Conservation (phyloP, 257 asterid genomes). For the Petunia secreta region DNA sequence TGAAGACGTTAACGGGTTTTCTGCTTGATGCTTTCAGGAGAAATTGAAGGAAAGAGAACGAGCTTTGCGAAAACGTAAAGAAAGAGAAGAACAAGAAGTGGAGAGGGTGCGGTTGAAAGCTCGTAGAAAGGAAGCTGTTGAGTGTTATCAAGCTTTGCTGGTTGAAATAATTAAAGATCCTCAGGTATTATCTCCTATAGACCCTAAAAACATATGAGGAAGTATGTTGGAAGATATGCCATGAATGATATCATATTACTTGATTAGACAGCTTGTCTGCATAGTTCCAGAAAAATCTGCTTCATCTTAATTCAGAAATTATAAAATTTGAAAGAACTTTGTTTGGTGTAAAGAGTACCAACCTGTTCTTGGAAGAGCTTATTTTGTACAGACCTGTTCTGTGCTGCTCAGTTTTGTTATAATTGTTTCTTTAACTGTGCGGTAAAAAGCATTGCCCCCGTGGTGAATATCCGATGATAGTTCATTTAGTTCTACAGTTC, state of each 20-base stretch:
- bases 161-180: conserved; percentile 97
- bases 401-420: background rate
- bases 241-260: background rate
- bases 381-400: background rate
- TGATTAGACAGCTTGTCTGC: conserved; percentile 16
- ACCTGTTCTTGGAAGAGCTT: background rate
- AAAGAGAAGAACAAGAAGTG: conserved; percentile 99
- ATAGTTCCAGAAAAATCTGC: background rate
- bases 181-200: conserved; percentile 54
- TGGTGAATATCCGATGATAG: conserved; percentile 2
- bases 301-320: background rate
- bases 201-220: conserved; percentile 6
- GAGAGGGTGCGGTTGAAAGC: conserved; percentile 95
- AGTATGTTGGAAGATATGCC: background rate
- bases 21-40: conserved; percentile 49
- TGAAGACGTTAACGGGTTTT: conserved; percentile 11
- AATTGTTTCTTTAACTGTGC: background rate
- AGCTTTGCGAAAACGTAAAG: conserved; percentile 84
- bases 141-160: conserved; percentile 87
- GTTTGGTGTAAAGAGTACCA: background rate
- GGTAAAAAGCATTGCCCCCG: background rate
- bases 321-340: background rate
- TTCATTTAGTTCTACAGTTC: background rate
- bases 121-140: conserved; percentile 90
- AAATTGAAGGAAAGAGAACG: conserved; percentile 93